These are phyloP conservation scores for Pulicaria dysenterica DNA, from an alignment of 129 eudicot species.

Conservation along the genomic window DNA sequence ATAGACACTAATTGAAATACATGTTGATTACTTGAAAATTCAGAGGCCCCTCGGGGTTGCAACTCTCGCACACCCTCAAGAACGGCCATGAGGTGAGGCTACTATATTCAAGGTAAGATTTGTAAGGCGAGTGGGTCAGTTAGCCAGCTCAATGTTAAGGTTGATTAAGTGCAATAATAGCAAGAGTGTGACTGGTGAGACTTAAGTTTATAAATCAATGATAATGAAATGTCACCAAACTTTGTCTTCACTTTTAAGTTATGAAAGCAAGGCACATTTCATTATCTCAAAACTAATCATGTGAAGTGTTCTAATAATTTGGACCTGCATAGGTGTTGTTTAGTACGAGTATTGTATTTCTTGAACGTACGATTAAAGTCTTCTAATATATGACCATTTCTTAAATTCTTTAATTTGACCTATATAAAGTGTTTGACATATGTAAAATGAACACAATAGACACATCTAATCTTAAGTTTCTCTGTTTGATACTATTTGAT, in stretches of 20 bases:
- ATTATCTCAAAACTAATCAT: slow-evolving; percentile 34
- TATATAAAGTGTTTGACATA: background rate
- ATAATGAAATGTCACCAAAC: slow-evolving; percentile 46
- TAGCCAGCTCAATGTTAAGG: slow-evolving; percentile 27
- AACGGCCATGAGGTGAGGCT: background rate
- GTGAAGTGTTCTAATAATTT: slow-evolving; percentile 28
- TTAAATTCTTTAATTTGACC: background rate
- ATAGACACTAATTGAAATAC: too few species aligned
- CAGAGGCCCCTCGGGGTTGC: too few species aligned
- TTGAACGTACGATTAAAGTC: background rate
- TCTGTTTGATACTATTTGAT: background rate
- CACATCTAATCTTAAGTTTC: slow-evolving; percentile 2
- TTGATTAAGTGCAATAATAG: slow-evolving; percentile 36
- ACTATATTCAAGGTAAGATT: slow-evolving; percentile 20
- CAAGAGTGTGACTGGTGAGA: slow-evolving; percentile 27
- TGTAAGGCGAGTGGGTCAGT: slow-evolving; percentile 34
- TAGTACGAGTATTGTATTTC: slow-evolving; percentile 6
- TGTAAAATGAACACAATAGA: background rate
- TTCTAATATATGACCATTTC: too few species aligned
- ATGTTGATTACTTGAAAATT: too few species aligned
- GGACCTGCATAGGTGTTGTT: slow-evolving; percentile 20
- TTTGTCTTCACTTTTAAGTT: slow-evolving; percentile 24
- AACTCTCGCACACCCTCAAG: too few species aligned
- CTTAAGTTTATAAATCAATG: slow-evolving; percentile 29
- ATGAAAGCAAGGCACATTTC: slow-evolving; percentile 28